These are phyloP conservation scores for Eruca vesicaria DNA, from an alignment of 441 rosid genomes.

Conservation along the genomic window DNA sequence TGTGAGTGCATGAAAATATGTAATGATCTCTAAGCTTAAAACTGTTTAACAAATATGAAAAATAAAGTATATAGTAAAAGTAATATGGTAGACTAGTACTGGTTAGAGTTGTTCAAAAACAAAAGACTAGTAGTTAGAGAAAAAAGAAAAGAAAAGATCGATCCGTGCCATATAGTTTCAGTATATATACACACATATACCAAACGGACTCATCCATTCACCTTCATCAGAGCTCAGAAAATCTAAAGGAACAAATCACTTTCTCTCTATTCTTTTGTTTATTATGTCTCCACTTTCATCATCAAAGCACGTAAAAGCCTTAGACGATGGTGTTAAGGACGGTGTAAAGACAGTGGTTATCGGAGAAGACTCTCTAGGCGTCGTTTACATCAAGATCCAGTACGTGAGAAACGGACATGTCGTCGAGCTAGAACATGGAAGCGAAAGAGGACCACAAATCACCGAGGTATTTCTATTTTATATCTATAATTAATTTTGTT, in stretches of 20 bases:
- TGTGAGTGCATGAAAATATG: background rate
- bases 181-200: background rate
- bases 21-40: background rate
- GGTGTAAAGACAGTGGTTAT: background rate
- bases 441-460: background rate
- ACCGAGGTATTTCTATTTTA: background rate
- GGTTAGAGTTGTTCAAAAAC: too few relatives aligned
- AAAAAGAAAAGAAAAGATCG: too few relatives aligned
- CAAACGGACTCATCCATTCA: background rate
- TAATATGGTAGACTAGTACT: background rate
- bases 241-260: background rate
- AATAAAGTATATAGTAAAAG: background rate
- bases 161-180: background rate
- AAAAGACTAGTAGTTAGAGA: too few relatives aligned
- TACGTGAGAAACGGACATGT: background rate
- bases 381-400: background rate
- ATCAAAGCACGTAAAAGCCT: too few relatives aligned
- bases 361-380: background rate
- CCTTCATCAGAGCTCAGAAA: background rate
- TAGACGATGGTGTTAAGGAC: background rate
- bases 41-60: background rate
- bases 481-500: too few relatives aligned
- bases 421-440: background rate
- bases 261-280: background rate
- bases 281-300: too few relatives aligned